Conservation (phyloP, 2,329 filamentous ascomycete species). For the Colletotrichum tanaceti region DNA sequence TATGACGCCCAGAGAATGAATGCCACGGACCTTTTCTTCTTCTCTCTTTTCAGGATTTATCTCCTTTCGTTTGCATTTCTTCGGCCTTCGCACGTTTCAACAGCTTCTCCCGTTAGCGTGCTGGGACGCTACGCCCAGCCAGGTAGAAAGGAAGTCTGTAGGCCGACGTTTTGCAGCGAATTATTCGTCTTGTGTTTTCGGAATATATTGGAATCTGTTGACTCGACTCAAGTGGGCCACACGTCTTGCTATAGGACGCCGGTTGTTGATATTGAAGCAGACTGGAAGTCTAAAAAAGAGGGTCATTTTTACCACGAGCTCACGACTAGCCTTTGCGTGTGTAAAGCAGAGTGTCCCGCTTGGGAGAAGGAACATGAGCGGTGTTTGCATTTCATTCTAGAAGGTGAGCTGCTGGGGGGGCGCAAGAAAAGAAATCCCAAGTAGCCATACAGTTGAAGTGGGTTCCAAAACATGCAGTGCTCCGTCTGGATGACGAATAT, state of each 20-base stretch:
- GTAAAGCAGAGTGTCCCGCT: background rate
- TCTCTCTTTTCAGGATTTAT: too few relatives aligned
- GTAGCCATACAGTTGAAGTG: background rate
- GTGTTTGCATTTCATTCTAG: conserved; percentile 26
- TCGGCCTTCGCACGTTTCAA: background rate
- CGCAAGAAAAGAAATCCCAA: background rate
- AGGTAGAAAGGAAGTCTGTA: background rate
- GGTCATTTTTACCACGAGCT: conserved; percentile 3
- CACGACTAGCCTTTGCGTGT: conserved; percentile 21
- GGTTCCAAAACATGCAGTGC: background rate
- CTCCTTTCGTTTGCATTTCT: too few relatives aligned
- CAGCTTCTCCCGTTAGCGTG: background rate
- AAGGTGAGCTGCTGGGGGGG: conserved; percentile 28
- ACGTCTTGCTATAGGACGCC: conserved; percentile 22
- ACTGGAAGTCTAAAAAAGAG: conserved; percentile 14
- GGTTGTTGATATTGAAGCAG: conserved; percentile 24
- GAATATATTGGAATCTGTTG: conserved; percentile 3
- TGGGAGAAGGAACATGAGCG: conserved; percentile 9
- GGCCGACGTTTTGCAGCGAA: conserved; percentile 11
- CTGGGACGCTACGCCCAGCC: background rate
- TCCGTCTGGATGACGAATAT: conserved; percentile 22
- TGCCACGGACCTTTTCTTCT: background rate
- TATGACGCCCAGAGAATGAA: conserved; percentile 7
- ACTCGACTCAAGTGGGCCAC: conserved; percentile 18
- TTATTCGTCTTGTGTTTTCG: background rate